Conservation (phyloP, 106 monocot species). For the Iris macrosiphon region DNA sequence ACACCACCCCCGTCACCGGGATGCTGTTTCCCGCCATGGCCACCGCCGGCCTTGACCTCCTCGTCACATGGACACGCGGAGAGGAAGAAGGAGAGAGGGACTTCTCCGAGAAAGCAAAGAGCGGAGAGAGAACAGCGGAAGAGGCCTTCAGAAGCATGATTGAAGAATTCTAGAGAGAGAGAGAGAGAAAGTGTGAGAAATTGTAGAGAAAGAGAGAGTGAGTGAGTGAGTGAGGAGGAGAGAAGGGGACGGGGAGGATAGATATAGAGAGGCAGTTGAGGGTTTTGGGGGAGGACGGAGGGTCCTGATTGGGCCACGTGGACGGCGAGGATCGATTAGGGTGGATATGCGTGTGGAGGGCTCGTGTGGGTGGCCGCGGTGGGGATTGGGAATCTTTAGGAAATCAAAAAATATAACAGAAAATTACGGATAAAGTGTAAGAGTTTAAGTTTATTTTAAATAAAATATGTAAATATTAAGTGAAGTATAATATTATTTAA, state of each 20-base stretch:
- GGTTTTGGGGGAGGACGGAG: not conserved
- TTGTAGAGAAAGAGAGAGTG: slow-evolving; percentile 12
- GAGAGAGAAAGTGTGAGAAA: not conserved
- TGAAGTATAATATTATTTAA: too few species aligned
- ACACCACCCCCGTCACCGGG: slow-evolving; percentile 36
- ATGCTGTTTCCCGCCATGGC: not conserved
- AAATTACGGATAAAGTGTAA: too few species aligned
- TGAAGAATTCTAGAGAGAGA: not conserved
- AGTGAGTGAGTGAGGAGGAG: not conserved
- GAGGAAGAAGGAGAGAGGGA: not conserved
- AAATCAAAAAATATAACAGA: too few species aligned
- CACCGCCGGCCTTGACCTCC: not conserved
- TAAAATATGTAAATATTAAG: too few species aligned
- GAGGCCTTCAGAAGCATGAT: too few species aligned
- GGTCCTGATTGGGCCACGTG: slow-evolving; percentile 24
- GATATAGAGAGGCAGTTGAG: not conserved
- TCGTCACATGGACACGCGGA: not conserved
- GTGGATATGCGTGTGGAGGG: slow-evolving; percentile 17
- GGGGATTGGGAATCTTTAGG: too few species aligned
- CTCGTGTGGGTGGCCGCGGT: slow-evolving; percentile 16
- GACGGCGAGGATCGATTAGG: slow-evolving; percentile 6
- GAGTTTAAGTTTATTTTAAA: too few species aligned
- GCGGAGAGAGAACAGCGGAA: not conserved
- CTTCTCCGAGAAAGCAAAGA: not conserved
- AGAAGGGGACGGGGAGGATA: not conserved